phyloP scores from a whole-genome alignment of 306 rosid genomes.

The Nissolia schottii region DNA sequence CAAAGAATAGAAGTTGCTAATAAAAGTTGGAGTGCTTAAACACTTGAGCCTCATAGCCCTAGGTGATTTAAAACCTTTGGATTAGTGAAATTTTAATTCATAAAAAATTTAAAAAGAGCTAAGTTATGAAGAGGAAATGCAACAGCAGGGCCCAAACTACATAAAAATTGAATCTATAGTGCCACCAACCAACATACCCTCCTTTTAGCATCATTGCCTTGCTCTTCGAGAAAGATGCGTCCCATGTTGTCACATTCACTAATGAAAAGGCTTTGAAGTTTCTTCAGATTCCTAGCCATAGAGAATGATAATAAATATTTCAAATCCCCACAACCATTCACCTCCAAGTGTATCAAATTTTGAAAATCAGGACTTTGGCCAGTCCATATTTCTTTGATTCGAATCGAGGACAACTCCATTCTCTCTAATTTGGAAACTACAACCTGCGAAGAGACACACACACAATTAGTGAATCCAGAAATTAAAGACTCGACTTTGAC shows the following conservation, averaged over 20 bases:
- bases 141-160: neutral
- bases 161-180: neutral
- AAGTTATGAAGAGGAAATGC: neutral
- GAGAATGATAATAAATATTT: neutral
- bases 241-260: conserved; percentile 22
- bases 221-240: neutral
- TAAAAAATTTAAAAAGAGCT: too few relatives aligned
- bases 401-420: neutral
- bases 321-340: conserved; percentile 3
- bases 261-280: conserved; percentile 32
- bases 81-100: too few relatives aligned
- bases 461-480: neutral
- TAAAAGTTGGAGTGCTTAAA: too few relatives aligned
- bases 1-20: neutral
- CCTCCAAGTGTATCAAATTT: conserved; percentile 8
- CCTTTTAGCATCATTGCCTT: neutral
- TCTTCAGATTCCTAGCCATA: conserved; percentile 16
- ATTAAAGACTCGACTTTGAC: neutral
- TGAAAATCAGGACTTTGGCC: neutral
- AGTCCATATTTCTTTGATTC: conserved; percentile 8
- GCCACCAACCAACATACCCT: neutral
- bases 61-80: too few relatives aligned
- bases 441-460: neutral
- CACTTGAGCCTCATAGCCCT: too few relatives aligned
- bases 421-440: conserved; percentile 19